These are phyloP conservation scores for Citrus australasica DNA, from an alignment of 345 rosid species.

Conservation along the genomic window DNA sequence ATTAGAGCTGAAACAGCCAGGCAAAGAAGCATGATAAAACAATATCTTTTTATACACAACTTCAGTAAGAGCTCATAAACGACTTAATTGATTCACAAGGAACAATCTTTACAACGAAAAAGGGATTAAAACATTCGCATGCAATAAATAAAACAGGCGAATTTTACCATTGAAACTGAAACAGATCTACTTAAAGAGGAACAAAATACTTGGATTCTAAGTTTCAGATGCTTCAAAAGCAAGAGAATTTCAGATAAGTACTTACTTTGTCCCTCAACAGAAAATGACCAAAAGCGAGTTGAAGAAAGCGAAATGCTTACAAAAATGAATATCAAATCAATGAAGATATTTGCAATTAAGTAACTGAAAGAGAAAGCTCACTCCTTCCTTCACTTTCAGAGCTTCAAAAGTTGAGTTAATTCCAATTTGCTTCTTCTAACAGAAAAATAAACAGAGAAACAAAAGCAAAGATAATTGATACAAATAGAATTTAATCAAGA, in stretches of 20 bases:
- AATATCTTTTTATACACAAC: not conserved
- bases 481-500: not conserved
- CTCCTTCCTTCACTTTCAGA: not conserved
- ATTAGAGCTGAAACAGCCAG: conserved; percentile 2
- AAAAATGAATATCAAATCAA: conserved; percentile 6
- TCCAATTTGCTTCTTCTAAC: not conserved
- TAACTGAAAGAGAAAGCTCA: not conserved
- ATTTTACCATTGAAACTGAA: conserved; percentile 24
- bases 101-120: not conserved
- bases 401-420: not conserved
- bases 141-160: conserved; percentile 25
- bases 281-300: conserved; percentile 9
- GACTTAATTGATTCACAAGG: not conserved
- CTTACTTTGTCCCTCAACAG: not conserved
- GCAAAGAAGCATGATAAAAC: not conserved
- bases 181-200: conserved; percentile 32
- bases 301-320: conserved; percentile 10
- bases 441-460: not conserved
- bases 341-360: conserved; percentile 4
- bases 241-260: conserved; percentile 28
- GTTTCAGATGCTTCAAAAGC: conserved; percentile 35
- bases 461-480: not conserved
- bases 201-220: conserved; percentile 34
- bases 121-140: conserved; percentile 22
- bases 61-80: not conserved